Evolutionary conservation across 306 rosid species (phyloP).

Genomic region (Quercus robur): DNA sequence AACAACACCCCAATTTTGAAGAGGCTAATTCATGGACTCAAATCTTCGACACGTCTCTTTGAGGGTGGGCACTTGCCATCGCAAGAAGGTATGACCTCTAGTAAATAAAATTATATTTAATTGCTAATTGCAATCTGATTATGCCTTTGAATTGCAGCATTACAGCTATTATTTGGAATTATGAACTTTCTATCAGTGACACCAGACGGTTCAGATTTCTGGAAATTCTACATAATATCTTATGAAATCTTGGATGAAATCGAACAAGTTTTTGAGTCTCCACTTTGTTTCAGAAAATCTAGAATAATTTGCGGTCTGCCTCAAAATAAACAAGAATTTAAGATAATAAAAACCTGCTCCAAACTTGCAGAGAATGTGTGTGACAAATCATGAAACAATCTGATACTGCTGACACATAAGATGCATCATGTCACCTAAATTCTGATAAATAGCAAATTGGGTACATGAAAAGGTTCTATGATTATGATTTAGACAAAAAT

Average conservation of each 20-base stretch:
- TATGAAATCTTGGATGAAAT: too few relatives aligned
- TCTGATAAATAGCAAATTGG: neutral
- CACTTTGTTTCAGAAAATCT: neutral
- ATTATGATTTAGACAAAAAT: neutral
- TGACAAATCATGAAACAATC: neutral
- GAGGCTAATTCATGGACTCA: too few relatives aligned
- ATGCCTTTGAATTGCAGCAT: neutral
- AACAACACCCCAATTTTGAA: too few relatives aligned
- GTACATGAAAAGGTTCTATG: neutral
- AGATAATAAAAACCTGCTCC: too few relatives aligned
- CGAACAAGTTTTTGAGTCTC: neutral
- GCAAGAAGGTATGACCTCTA: neutral
- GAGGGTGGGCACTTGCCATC: too few relatives aligned
- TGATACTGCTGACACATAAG: neutral
- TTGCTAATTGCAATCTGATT: neutral
- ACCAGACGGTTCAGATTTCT: neutral
- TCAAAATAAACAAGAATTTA: too few relatives aligned
- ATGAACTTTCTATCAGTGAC: neutral
- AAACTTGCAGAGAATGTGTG: too few relatives aligned
- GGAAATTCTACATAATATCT: neutral
- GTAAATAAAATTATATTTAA: neutral
- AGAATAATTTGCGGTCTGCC: neutral
- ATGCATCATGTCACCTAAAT: neutral
- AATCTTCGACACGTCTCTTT: too few relatives aligned
- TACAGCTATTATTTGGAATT: neutral